These are phyloP conservation scores for Candida bentonensis DNA, from an alignment of 805 yeast species.

Conservation along the genomic window DNA sequence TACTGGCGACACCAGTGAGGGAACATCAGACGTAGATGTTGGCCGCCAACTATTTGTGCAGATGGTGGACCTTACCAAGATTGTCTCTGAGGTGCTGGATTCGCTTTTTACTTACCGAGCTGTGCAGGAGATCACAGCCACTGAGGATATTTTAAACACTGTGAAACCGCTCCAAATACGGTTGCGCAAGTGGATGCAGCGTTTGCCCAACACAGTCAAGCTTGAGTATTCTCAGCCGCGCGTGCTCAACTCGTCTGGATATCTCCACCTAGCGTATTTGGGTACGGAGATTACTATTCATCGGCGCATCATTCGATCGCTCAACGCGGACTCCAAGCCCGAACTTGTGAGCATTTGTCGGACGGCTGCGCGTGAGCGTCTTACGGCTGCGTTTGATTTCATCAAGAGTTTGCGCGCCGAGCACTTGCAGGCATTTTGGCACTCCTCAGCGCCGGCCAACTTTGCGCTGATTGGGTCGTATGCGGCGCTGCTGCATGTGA, in stretches of 20 bases:
- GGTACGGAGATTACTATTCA: conserved; percentile 83
- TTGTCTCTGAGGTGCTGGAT: conserved; percentile 36
- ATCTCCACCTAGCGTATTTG: conserved; percentile 71
- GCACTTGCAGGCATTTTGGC: conserved; percentile 84
- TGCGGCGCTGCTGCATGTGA: conserved; percentile 65
- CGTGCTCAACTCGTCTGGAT: conserved; percentile 65
- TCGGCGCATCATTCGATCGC: conserved; percentile 30
- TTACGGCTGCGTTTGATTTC: conserved; percentile 71
- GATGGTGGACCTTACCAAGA: conserved; percentile 19
- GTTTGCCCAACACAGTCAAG: conserved; percentile 18
- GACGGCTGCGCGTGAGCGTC: conserved; percentile 70
- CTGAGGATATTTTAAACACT: conserved; percentile 52
- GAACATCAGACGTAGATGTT: conserved; percentile 36
- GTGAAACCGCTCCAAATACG: conserved; percentile 44
- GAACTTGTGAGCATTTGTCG: conserved; percentile 59
- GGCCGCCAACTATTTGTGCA: conserved; percentile 20
- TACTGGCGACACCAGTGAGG: conserved; percentile 40
- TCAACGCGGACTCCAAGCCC: conserved; percentile 29
- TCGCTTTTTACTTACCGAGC: conserved; percentile 62
- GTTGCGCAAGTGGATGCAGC: conserved; percentile 22
- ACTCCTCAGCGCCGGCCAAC: conserved; percentile 63
- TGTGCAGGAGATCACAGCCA: conserved; percentile 36
- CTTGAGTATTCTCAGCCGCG: conserved; percentile 31
- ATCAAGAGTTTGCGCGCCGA: conserved; percentile 63
- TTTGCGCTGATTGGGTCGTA: conserved; percentile 77